Base-by-base conservation (phyloP, 2,329 filamentous ascomycete genomes). In the Diaporthe humulicola region DNA sequence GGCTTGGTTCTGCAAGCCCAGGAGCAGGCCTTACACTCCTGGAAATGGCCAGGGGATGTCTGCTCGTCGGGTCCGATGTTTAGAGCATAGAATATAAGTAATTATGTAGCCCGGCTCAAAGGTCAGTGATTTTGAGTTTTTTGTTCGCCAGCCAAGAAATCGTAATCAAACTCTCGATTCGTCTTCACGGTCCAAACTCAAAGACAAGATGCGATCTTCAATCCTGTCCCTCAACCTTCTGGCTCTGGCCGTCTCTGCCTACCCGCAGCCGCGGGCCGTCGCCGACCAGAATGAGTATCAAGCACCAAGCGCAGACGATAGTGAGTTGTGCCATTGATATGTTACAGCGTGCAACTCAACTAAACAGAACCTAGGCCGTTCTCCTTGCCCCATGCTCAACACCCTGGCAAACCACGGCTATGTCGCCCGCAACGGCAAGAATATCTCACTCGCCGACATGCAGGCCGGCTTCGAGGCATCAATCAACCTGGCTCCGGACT, bases 371-470 rank as follows among this genome's bases (percentile, higher is more conserved):
- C 1, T 10, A 64, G 70, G 70, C 15, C 70, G 56, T 15, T 60
- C 70, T 28, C 56, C 70, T 10, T 71, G 64, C 28, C 72, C 72
- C 2, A 70, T 74, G 52, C 28, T 74, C 22, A 74, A 74, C n/a
- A 60, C 64, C 4, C 28, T 70, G 22, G 72, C 64, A 40, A 74
- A 74, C 40, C 72, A 74, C 25, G 72, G 64, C 9, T 61, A 70
- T 40, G 36, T 74, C n/a, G 30, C 61, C n/a, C 50, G 52, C 12
- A 30, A 74, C 7, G 72, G 72, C n/a, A 40, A 14, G 25, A 74
- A 70, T 15, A 70, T 74, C 25, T 70, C 60, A 19, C 61, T 70
- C 1, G 25, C 38, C 7, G 36, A 74, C 7, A 5, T 74, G 28
- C 70, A 72, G 40, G 56, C 48, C 4, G 70, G 52, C 15, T 64